phyloP scores from a whole-genome alignment of 768 basidiomycete species.

The Leccinellum rugosiceps region DNA sequence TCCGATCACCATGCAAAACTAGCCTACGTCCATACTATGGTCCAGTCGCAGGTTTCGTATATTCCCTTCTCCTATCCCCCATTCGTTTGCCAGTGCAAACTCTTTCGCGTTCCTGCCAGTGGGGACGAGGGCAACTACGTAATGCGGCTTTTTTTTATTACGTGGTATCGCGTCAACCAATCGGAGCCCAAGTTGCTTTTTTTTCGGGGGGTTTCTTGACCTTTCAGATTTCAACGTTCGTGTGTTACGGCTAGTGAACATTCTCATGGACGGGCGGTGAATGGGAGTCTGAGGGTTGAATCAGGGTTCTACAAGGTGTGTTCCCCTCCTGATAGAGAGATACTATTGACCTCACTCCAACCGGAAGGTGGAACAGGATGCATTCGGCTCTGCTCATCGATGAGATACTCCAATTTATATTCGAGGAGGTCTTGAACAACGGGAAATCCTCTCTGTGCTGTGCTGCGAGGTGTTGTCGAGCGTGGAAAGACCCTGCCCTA shows the following conservation, averaged over 20 bases:
- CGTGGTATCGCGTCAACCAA: conserved; percentile 11
- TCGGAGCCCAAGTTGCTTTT: conserved; percentile 8
- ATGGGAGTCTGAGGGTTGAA: background rate
- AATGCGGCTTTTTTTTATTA: background rate
- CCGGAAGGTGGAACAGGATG: conserved; percentile 29
- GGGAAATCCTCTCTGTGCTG: conserved; percentile 31
- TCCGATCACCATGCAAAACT: no score
- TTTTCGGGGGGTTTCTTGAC: conserved; percentile 11
- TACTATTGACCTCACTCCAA: background rate
- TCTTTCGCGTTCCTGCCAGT: no score
- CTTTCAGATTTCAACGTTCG: background rate
- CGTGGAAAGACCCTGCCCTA: conserved; percentile 49
- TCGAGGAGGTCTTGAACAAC: conserved; percentile 32
- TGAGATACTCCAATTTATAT: conserved; percentile 46
- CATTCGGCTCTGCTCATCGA: conserved; percentile 46
- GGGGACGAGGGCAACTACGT: background rate
- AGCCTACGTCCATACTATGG: no score
- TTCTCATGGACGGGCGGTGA: background rate
- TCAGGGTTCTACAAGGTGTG: conserved; percentile 4
- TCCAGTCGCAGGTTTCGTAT: no score
- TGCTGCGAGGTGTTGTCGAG: conserved; percentile 41
- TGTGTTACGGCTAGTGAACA: background rate
- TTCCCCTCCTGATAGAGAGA: background rate
- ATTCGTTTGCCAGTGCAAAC: no score
- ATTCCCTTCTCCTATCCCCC: no score